Evolutionary conservation across 805 yeast species (phyloP), one percentile per base, ranked within the genome.

Genomic region (Cephaloascus fragrans): DNA sequence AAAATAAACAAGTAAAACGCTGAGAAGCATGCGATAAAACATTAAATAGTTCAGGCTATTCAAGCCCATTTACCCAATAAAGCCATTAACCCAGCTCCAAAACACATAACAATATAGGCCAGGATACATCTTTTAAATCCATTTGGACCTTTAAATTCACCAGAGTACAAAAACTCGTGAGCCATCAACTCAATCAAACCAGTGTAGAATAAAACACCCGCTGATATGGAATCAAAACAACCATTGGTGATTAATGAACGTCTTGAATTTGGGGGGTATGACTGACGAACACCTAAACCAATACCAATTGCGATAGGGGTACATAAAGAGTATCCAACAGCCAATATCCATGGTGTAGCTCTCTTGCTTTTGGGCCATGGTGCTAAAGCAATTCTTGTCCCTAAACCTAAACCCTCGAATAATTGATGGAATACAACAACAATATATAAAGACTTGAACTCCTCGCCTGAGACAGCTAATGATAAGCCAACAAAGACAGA

Each of bases 391-490:
- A 83, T 67, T 57, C 95, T 74, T 6, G 90, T 72, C 18, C 95
- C 95, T 46, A 86, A 64, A 42, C 95, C 95, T 37, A 86, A 67
- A 37, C 95, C 95, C 61, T 85, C 95, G 52, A 85, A 85, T 66
- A 79, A 67, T 59, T 85, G 95, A 55, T 86, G 88, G 67, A 76
- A 77, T 3, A 79, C 73, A 34, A 65, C 44, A n/a, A 82, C 95
- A 44, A 81, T 71, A 56, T 81, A 84, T 37, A 85, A 62, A 4
- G 84, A 72, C 42, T 65, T 72, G 53, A 84, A 85, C 53, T 82
- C 90, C 2, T 75, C 81, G 37, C 89, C 93, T 3, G 93, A 67
- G 15, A 83, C 83, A 2, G 93, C 84, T 35, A 85, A 64, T 0
- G 93, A 71, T 38, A 86, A 64, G 19, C 95, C 95, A 41, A 86